Evolutionary conservation across 2,329 filamentous ascomycete species (phyloP), one percentile per base, ranked within the genome.

Genomic region (Paraphoma sp.): DNA sequence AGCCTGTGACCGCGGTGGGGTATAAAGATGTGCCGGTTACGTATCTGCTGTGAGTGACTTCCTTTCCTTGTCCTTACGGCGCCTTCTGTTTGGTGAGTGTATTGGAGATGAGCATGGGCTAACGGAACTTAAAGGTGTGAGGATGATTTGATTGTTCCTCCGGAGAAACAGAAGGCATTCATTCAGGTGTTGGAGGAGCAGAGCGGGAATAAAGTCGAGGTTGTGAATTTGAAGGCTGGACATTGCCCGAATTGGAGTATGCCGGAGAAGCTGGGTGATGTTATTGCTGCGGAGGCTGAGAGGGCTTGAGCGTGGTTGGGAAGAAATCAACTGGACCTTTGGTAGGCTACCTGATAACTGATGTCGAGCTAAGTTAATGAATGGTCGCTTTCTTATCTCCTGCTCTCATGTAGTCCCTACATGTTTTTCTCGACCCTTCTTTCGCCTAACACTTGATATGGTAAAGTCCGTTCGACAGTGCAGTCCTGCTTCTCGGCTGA

Each of bases 1-100:
- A 60, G 12, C 51, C 62, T 0, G 56, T 79, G 18, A 77, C 73
- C 1, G 66, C 79, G 60, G 61, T 70, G 2, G 78, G 73, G 1
- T 81, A 79, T 49, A 75, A 74, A 46, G 67, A 79, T 29, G 64
- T 79, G 1, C 75, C 74, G 0, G 70, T 76, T 3, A 78, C 71
- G 0, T 81, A 78, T 43, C 58, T 81, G 9, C 45, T 79, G 4
- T 77, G 23, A 23, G 23, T 23, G 2, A 2, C 5, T 5, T 23
- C 23, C 23, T 23, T 23, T 23, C 23, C 23, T 23, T 23, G 23
- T 5, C 23, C 23, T 23, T 23, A 5, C 5, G 23, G 23, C 23
- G 23, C 23, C 23, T 3, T n/a, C n/a, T n/a, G n/a, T n/a, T n/a
- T n/a, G n/a, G n/a, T n/a, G 23, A 23, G 23, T 23, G 2, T 23